Evolutionary conservation across 2,329 filamentous ascomycete species (phyloP).

Genomic region (Atkinsonella texensis): DNA sequence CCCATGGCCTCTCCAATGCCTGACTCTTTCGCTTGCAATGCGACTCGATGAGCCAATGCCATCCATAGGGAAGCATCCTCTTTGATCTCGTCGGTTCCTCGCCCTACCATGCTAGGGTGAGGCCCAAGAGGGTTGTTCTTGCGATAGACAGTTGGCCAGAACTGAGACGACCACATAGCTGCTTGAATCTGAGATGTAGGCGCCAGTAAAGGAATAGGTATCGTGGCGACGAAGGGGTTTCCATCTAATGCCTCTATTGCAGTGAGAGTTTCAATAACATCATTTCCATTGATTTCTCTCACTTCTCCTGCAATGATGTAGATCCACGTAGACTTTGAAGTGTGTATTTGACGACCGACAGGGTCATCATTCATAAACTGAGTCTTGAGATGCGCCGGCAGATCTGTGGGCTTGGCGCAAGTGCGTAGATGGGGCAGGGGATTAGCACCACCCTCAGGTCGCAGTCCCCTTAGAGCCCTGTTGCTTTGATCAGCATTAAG

Average conservation of each 20-base stretch:
- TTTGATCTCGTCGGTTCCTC: slow-evolving; percentile 57
- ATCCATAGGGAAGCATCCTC: slow-evolving; percentile 54
- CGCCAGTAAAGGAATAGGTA: slow-evolving; percentile 59
- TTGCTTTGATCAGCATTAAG: slow-evolving; percentile 8
- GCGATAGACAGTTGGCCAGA: slow-evolving; percentile 78
- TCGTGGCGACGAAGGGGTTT: slow-evolving; percentile 45
- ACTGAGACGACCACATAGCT: slow-evolving; percentile 58
- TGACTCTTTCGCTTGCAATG: slow-evolving; percentile 40
- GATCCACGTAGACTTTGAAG: slow-evolving; percentile 47
- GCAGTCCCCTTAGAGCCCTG: slow-evolving; percentile 43
- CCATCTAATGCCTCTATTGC: slow-evolving; percentile 38
- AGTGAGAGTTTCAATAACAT: slow-evolving; percentile 36
- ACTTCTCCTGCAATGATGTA: slow-evolving; percentile 44
- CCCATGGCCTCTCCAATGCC: slow-evolving; percentile 59
- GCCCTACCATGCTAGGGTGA: slow-evolving; percentile 61
- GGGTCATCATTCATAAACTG: slow-evolving; percentile 48
- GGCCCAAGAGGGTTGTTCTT: slow-evolving; percentile 81
- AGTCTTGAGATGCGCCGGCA: slow-evolving; percentile 53
- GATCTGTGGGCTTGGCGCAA: slow-evolving; percentile 58
- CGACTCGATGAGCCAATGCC: slow-evolving; percentile 53
- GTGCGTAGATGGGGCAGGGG: slow-evolving; percentile 61
- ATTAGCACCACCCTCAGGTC: slow-evolving; percentile 49
- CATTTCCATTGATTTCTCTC: slow-evolving; percentile 38
- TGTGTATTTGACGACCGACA: slow-evolving; percentile 42
- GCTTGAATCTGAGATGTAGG: slow-evolving; percentile 69